These are phyloP conservation scores for Ceratocystis huliohia DNA, from an alignment of 2,329 filamentous ascomycete species.

Conservation along the genomic window DNA sequence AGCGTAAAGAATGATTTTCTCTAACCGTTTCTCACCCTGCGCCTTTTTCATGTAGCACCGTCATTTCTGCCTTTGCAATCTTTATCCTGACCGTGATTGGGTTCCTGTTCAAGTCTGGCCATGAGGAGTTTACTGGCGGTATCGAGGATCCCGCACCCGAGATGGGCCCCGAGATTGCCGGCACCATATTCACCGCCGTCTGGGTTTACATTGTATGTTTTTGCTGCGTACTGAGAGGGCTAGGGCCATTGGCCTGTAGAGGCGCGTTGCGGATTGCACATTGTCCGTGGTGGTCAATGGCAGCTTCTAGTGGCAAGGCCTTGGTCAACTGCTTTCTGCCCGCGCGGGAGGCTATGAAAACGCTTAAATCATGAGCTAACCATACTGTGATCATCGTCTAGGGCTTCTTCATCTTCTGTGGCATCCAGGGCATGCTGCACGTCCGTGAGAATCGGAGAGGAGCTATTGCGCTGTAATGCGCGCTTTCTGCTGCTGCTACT, in stretches of 20 bases:
- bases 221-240: background rate
- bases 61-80: conserved; percentile 55
- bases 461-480: conserved; percentile 57
- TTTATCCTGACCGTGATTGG: conserved; percentile 52
- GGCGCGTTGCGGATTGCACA: background rate
- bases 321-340: background rate
- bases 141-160: conserved; percentile 54
- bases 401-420: conserved; percentile 87
- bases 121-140: conserved; percentile 73
- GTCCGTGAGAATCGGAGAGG: conserved; percentile 63
- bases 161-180: conserved; percentile 65
- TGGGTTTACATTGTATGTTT: conserved; percentile 72
- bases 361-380: background rate
- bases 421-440: conserved; percentile 76
- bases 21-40: background rate
- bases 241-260: background rate
- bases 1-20: background rate
- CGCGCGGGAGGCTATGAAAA: too few species aligned
- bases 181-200: conserved; percentile 77
- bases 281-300: background rate
- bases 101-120: conserved; percentile 62
- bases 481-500: background rate
- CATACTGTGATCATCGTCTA: conserved; percentile 28
- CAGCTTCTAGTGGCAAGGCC: background rate
- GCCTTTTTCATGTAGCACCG: conserved; percentile 45